Conservation (phyloP, 176 grass and related monocot species). For the Oryza longistaminata region DNA sequence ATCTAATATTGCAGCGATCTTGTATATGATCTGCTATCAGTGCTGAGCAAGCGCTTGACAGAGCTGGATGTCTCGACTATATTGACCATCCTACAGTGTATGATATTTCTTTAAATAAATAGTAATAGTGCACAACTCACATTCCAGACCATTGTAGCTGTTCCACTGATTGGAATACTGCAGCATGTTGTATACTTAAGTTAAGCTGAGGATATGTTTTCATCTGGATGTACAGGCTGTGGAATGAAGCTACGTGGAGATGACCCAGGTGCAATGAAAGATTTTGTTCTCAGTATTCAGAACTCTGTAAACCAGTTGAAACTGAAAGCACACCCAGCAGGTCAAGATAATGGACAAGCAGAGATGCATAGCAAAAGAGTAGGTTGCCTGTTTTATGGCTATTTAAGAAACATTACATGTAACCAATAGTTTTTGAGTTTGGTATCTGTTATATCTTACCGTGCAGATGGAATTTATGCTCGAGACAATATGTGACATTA, state of each 20-base stretch:
- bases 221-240: conserved; percentile 60
- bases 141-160: neutral
- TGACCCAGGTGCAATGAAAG: conserved; percentile 86
- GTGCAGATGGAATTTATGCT: conserved; percentile 97
- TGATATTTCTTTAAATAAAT: conserved; percentile 14
- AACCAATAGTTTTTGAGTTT: conserved; percentile 7
- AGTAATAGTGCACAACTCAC: conserved; percentile 16
- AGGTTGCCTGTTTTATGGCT: conserved; percentile 39
- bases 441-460: conserved; percentile 37
- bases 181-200: conserved; percentile 14
- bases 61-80: conserved; percentile 82
- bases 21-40: conserved; percentile 79
- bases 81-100: conserved; percentile 80
- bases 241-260: conserved; percentile 88
- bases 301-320: conserved; percentile 70
- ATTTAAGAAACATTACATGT: conserved; percentile 26
- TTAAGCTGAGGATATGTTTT: conserved; percentile 19
- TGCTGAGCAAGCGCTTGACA: conserved; percentile 69
- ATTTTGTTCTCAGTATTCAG: conserved; percentile 81
- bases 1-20: conserved; percentile 55
- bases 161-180: conserved; percentile 4
- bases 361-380: conserved; percentile 79
- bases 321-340: conserved; percentile 54
- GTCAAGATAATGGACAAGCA: conserved; percentile 47
- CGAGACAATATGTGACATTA: conserved; percentile 89